Conservation (phyloP, 2,329 filamentous ascomycete species). For the Xylariaceae sp. region DNA sequence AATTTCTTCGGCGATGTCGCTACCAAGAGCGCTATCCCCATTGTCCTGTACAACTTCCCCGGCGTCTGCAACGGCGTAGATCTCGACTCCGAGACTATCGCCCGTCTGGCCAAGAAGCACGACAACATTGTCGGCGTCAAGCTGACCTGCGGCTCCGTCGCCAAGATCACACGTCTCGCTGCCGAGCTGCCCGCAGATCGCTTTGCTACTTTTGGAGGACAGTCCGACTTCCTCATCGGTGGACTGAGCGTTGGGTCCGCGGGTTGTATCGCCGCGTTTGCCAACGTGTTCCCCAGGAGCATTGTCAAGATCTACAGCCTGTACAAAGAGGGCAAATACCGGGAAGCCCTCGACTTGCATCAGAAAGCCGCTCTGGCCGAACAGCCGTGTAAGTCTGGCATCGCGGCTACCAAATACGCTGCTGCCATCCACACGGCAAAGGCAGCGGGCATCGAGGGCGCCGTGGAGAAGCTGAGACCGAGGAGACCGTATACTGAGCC, state of each 20-base stretch:
- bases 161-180: slow-evolving; percentile 57
- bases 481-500: slow-evolving; percentile 59
- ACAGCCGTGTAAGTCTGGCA: slow-evolving; percentile 62
- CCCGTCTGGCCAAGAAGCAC: slow-evolving; percentile 46
- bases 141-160: slow-evolving; percentile 62
- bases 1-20: slow-evolving; percentile 60
- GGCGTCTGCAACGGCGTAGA: slow-evolving; percentile 67
- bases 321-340: slow-evolving; percentile 55
- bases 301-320: slow-evolving; percentile 58
- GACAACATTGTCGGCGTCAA: slow-evolving; percentile 63
- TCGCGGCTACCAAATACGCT: slow-evolving; percentile 67
- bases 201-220: slow-evolving; percentile 70
- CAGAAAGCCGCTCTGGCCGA: slow-evolving; percentile 63
- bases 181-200: slow-evolving; percentile 49
- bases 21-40: slow-evolving; percentile 48
- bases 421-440: slow-evolving; percentile 58
- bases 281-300: slow-evolving; percentile 59
- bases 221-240: slow-evolving; percentile 68
- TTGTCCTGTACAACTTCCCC: slow-evolving; percentile 69
- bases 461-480: slow-evolving; percentile 56
- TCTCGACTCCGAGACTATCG: slow-evolving; percentile 62
- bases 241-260: slow-evolving; percentile 56
- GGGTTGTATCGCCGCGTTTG: slow-evolving; percentile 62
- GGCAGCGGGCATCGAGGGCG: slow-evolving; percentile 57
- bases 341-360: slow-evolving; percentile 61